Evolutionary conservation across 495 filamentous ascomycete genomes (phyloP), one percentile per base, ranked within the genome.

Genomic region (Aspergillus bridgeri): DNA sequence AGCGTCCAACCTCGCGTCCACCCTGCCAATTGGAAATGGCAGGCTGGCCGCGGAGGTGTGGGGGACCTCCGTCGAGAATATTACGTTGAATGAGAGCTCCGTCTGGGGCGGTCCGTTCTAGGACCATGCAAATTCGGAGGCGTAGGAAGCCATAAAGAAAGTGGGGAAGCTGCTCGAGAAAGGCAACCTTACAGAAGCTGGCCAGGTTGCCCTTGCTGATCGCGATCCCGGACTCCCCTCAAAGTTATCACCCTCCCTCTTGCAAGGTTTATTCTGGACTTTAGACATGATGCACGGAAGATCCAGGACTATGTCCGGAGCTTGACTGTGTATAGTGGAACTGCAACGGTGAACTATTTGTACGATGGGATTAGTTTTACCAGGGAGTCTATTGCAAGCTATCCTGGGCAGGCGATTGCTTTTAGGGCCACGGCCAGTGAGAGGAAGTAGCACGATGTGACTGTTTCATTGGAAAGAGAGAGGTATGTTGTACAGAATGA

Each of bases 21-120:
- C 54, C 9, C 29, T 58, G 22, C 68, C 69, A 9, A 71, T 82
- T 50, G 76, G 79, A 21, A 81, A 81, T 62, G 77, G 78, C 51
- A 60, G 78, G 25, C 62, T 81, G 18, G 79, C 73, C 0, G 75
- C 67, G 23, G 60, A 72, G 33, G 60, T 82, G 19, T 75, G 65
- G 54, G 78, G 77, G 8, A 59, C 65, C n/a, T 53, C 56, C 2
- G 61, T 58, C n/a, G 77, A 79, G 55, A 63, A 70, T 24, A 21
- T 79, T 11, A 60, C 63, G 17, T 53, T 80, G 24, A 81, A 79
- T 50, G 78, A 82, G 59, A 71, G 80, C 56, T 75, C 75, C 24
- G 62, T 79, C 46, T 79, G 75, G 78, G 72, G 63, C 48, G 78
- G 77, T 13, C 64, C 62, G 21, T 65, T 64, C 25, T 59, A 70